Conservation (phyloP, 139 green algal genomes). For the Micractinium sp. region DNA sequence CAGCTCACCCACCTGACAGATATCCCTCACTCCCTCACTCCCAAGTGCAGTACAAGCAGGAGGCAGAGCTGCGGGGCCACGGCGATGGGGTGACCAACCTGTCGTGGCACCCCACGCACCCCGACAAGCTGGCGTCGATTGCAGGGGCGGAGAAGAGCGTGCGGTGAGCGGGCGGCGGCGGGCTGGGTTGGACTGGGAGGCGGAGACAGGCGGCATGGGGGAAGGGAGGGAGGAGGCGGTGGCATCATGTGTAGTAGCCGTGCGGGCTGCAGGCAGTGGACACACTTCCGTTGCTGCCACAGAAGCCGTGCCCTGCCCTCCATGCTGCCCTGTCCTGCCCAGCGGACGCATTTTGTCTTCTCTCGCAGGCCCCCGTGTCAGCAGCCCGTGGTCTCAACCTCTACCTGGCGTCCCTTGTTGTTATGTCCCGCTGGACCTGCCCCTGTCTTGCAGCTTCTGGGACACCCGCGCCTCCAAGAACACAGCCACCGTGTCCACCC, state of each 20-base stretch:
- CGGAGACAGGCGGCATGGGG: not conserved
- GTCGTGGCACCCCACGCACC: conserved; percentile 43
- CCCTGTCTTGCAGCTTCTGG: conserved; percentile 43
- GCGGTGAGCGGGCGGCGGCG: not conserved
- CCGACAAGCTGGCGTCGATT: conserved; percentile 42
- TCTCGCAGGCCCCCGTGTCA: no score
- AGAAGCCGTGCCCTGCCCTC: not conserved
- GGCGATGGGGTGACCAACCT: conserved; percentile 42
- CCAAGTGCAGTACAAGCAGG: conserved; percentile 35
- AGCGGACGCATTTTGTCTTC: no score
- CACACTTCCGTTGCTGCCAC: no score
- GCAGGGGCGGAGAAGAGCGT: conserved; percentile 33
- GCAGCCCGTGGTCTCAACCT: no score
- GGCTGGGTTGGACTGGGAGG: not conserved
- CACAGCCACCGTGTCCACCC: conserved; percentile 41
- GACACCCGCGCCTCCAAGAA: conserved; percentile 38
- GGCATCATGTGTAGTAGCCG: not conserved
- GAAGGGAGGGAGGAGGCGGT: not conserved
- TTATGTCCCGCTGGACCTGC: no score
- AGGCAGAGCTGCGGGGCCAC: conserved; percentile 42
- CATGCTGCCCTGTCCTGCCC: no score
- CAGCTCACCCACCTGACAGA: no score
- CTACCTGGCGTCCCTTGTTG: no score
- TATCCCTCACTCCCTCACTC: no score
- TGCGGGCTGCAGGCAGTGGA: not conserved